phyloP scores from a whole-genome alignment of 1,139 yeast species.

The Blastobotrys proliferans region DNA sequence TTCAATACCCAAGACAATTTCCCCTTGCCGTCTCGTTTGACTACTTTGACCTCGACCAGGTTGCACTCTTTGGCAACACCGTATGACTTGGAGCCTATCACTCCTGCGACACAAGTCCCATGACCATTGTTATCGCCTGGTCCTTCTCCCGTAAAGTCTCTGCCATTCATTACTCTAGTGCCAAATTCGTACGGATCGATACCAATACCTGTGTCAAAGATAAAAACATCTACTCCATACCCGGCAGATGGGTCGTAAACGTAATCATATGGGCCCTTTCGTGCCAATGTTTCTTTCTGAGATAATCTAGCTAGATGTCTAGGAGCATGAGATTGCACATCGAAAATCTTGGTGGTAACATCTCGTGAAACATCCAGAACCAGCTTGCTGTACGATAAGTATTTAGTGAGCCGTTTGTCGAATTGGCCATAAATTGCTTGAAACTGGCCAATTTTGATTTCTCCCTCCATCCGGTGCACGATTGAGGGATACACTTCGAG shows the following conservation, averaged over 20 bases:
- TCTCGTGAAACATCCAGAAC: slow-evolving; percentile 32
- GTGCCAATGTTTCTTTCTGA: slow-evolving; percentile 40
- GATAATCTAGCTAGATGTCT: slow-evolving; percentile 66
- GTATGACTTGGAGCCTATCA: slow-evolving; percentile 70
- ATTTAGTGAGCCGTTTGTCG: slow-evolving; percentile 23
- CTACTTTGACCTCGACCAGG: slow-evolving; percentile 67
- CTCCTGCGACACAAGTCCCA: slow-evolving; percentile 85
- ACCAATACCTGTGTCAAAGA: slow-evolving; percentile 70
- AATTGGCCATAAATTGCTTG: slow-evolving; percentile 30
- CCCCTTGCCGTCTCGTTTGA: slow-evolving; percentile 63
- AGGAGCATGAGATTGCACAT: slow-evolving; percentile 53
- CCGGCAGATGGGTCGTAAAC: slow-evolving; percentile 44
- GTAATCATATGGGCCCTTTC: slow-evolving; percentile 35
- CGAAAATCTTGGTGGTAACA: slow-evolving; percentile 27
- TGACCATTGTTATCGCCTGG: slow-evolving; percentile 66
- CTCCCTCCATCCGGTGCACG: slow-evolving; percentile 22
- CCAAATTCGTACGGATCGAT: slow-evolving; percentile 57
- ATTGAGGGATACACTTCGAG: slow-evolving; percentile 28
- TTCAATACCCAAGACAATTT: slow-evolving; percentile 54
- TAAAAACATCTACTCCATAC: slow-evolving; percentile 59
- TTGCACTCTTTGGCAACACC: slow-evolving; percentile 74
- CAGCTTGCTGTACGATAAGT: slow-evolving; percentile 25
- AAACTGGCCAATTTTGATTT: slow-evolving; percentile 26
- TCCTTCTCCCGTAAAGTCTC: slow-evolving; percentile 61
- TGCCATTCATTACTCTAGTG: slow-evolving; percentile 55